Base-by-base conservation (phyloP, 208 protist species). In the Trypanosoma lewisi region DNA sequence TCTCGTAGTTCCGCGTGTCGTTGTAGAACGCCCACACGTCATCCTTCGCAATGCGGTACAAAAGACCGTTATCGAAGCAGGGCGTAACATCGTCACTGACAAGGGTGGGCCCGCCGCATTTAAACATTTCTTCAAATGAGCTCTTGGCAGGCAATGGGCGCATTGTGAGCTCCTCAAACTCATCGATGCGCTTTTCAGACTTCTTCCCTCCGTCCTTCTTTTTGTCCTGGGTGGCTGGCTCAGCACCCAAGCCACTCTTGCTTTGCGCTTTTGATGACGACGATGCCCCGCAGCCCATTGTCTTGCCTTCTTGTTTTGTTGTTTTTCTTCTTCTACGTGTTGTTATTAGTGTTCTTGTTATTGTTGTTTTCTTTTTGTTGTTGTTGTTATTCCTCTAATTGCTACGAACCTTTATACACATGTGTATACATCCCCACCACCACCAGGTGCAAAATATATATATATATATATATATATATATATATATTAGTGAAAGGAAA, bases 1-100 rank as follows among this genome's bases (percentile, higher is more conserved):
- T 76, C 36, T 67, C 60, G 50, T 69, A 64, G 5, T 17, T 63
- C 16, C 54, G 41, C 16, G 72, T 75, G 37, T 73, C 67, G 39
- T 83, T 83, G 61, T 74, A 77, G 28, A 83, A 75, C 6, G 52
- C 45, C 77, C 77, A 83, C 17, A 36, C 54, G 44, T 78, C 71
- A 42, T 25, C 66, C 57, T 83, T 70, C 21, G 73, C 72, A 53
- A 83, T 67, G 9, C 64, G 72, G 52, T 68, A 83, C 3, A 83
- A 47, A 21, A 76, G 59, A 21, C 70, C 70, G 25, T 81, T 77
- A n/a, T 65, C 71, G 50, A 73, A 73, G 31, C 67, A 73, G 0
- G 67, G 53, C 6, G 21, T 67, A 12, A 73, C 47, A 17, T 73
- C 60, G 16, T 73, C 53, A 33, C 52, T 50, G 25, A 23, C 23